A percentile compares a stretch with the other conserved stretches of the same genome.
These are phyloP conservation scores for Eimeria maxima DNA, from an alignment of 169 alveolate genomes.

Conservation along the genomic window DNA sequence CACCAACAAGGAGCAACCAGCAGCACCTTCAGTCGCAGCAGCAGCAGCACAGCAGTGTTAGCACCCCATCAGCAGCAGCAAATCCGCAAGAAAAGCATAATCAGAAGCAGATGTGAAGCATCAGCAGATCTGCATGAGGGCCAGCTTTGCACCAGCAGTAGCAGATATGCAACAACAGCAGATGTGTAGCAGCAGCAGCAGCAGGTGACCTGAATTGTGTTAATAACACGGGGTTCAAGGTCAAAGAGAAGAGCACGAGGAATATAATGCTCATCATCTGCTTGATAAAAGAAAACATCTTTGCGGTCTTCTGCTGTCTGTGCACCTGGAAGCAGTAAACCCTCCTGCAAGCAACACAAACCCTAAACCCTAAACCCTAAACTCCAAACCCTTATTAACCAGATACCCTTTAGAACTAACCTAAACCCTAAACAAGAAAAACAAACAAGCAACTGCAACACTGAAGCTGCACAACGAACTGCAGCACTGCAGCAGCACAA, in stretches of 20 bases:
- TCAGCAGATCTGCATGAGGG: neutral
- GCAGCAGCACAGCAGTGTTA: no score
- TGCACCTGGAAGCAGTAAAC: constrained; percentile 19
- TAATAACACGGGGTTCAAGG: constrained; percentile 98
- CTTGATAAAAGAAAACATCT: constrained; percentile 98
- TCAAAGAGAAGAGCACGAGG: constrained; percentile 98
- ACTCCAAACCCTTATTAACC: neutral
- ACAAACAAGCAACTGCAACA: neutral
- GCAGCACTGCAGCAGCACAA: neutral
- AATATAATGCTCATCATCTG: constrained; percentile 96
- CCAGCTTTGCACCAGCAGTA: neutral
- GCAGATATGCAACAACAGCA: neutral
- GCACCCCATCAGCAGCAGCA: neutral
- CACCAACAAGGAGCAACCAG: neutral
- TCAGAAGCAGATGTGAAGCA: neutral
- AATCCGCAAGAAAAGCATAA: neutral
- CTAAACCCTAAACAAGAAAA: neutral
- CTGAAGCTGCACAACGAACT: neutral
- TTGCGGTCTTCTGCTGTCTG: constrained; percentile 96
- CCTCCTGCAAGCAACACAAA: neutral
- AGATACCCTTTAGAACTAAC: no score
- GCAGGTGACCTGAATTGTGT: constrained; percentile 82
- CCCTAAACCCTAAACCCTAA: neutral
- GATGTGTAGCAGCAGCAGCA: neutral
- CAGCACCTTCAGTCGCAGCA: no score